phyloP scores from a whole-genome alignment of 139 green algal species.

The Zygnema cylindricum region DNA sequence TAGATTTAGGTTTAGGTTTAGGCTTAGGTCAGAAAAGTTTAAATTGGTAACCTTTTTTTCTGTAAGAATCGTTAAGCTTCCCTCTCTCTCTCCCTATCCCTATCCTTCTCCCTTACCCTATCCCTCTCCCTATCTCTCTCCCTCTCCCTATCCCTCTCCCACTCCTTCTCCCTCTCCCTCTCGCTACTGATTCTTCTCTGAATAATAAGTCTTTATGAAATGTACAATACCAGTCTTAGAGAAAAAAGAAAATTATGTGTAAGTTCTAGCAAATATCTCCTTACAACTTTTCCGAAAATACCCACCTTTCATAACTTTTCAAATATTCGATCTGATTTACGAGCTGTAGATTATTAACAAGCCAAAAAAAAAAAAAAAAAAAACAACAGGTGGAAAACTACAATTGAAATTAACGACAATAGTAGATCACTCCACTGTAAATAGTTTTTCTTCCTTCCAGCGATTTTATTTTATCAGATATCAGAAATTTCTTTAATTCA shows the following conservation, averaged over 20 bases:
- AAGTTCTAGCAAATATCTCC: background rate
- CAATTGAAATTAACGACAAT: no score
- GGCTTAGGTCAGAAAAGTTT: background rate
- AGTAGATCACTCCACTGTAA: no score
- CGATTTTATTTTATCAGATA: no score
- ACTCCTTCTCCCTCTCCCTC: no score
- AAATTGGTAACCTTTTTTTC: background rate
- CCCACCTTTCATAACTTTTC: background rate
- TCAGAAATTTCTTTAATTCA: no score
- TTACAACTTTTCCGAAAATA: background rate
- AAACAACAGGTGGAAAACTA: no score
- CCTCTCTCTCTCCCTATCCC: background rate
- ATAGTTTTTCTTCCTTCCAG: no score
- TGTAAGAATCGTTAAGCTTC: background rate
- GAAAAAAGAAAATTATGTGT: background rate
- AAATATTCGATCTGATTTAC: no score
- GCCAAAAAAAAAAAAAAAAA: no score
- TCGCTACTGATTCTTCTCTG: background rate
- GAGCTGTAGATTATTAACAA: no score
- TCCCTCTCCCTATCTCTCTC: slow-evolving; percentile 10
- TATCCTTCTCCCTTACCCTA: background rate
- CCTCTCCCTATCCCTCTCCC: slow-evolving; percentile 2
- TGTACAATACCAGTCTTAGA: background rate
- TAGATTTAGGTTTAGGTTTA: background rate
- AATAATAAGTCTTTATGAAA: background rate